Evolutionary conservation across 306 rosid species (phyloP), one percentile per base, ranked within the genome.

Genomic region (Corylus heterophylla): DNA sequence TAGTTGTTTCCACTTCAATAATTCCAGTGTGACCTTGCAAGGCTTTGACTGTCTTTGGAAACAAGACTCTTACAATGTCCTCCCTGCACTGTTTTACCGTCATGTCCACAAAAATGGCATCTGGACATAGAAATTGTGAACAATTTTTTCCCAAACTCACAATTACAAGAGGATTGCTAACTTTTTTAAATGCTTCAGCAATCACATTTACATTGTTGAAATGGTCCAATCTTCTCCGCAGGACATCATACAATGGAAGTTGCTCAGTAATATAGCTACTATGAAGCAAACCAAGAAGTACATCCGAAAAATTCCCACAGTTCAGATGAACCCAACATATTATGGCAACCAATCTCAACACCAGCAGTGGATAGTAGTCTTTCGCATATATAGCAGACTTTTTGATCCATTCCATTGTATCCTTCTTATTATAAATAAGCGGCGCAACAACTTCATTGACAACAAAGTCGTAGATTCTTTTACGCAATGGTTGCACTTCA

Each of bases 151-250:
- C 62, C 37, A 83, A 76, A 50, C 78, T 76, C 37, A 80, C 91
- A 79, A 86, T 69, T 2, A 90, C 89, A 80, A 92, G 76, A 44
- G 91, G 85, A 82, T 92, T 87, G 61, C 52, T 85, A 54, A 87
- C 66, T 74, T 66, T 31, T 71, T 79, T 78, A 71, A 92, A 85
- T 52, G 89, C 90, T 74, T 74, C 78, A 1, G 91, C 94, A 54
- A 85, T 51, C 75, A 69, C 83, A 27, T 79, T 69, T 47, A 84
- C 45, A 25, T 71, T 61, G 77, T 3, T 37, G 12, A 18, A 2
- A 61, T 3, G 66, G 8, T 56, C 78, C 76, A 48, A 50, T 66
- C 83, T 76, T 55, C 77, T 75, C 39, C 4, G 13, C 61, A 92
- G 75, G 50, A 77, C 74, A 18, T 77, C 29, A 51, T 0, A 9